phyloP scores from a whole-genome alignment of 768 basidiomycete genomes.

The Crassisporium funariophilum region DNA sequence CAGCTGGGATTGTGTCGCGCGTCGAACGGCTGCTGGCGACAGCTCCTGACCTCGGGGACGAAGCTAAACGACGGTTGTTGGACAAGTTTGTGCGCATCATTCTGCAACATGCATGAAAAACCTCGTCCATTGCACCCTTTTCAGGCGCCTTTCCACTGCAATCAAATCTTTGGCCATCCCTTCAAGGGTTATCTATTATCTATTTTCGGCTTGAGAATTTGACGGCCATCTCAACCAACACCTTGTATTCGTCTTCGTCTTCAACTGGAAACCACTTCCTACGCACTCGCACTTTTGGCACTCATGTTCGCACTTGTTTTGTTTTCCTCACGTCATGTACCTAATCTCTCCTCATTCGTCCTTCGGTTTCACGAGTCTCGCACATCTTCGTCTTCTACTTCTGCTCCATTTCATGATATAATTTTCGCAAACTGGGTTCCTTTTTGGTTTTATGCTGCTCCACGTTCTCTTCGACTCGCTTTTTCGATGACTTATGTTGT shows the following conservation, averaged over 20 bases:
- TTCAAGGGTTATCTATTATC: no score
- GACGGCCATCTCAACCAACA: background rate
- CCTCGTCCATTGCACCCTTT: background rate
- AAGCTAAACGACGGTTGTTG: conserved; percentile 54
- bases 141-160: background rate
- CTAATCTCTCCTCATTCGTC: background rate
- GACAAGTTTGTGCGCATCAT: conserved; percentile 65
- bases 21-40: conserved; percentile 61
- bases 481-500: background rate
- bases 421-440: no score
- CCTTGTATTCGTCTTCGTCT: background rate
- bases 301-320: background rate
- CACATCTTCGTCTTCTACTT: no score
- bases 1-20: conserved; percentile 65
- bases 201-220: no score
- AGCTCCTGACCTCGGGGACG: conserved; percentile 46
- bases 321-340: no score
- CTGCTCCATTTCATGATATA: no score
- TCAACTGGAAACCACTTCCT: background rate
- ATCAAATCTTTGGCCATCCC: no score
- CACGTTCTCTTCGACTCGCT: no score
- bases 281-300: background rate
- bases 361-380: no score
- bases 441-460: no score
- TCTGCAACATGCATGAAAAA: conserved; percentile 44